A percentile compares a stretch with the other conserved stretches of the same genome.
phyloP scores from a whole-genome alignment of 805 yeast species.

The Metschnikowia shivogae region DNA sequence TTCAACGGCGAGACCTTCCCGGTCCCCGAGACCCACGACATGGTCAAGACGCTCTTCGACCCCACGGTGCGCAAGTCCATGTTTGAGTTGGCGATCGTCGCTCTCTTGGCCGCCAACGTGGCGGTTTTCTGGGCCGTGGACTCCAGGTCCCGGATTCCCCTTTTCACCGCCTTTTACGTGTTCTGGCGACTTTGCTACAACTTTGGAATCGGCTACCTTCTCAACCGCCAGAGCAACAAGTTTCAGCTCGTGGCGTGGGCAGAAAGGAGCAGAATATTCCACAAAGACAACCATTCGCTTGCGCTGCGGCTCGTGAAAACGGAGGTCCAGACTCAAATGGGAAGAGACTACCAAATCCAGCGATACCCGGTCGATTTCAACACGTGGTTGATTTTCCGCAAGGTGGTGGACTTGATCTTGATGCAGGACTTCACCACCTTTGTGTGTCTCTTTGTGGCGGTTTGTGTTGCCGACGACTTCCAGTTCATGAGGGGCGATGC shows the following conservation, averaged over 20 bases:
- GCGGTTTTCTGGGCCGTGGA: conserved; percentile 28
- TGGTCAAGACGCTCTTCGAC: conserved; percentile 77
- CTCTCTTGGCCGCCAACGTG: conserved; percentile 29
- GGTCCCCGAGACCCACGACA: conserved; percentile 70
- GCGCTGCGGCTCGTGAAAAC: conserved; percentile 35
- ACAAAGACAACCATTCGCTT: conserved; percentile 24
- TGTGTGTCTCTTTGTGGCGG: conserved; percentile 55
- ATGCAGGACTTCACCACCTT: conserved; percentile 83
- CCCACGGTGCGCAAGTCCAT: conserved; percentile 67
- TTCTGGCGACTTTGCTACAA: conserved; percentile 78
- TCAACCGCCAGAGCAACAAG: conserved; percentile 62
- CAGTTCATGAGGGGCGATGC: conserved; percentile 41
- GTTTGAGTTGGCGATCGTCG: conserved; percentile 58
- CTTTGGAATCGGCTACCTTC: conserved; percentile 70
- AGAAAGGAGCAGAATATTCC: conserved; percentile 41
- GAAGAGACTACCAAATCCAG: conserved; percentile 25
- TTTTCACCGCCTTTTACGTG: conserved; percentile 54
- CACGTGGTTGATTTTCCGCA: conserved; percentile 77
- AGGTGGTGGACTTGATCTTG: conserved; percentile 72
- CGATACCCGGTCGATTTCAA: conserved; percentile 66
- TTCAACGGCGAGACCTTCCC: conserved; percentile 41
- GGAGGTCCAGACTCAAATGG: conserved; percentile 40
- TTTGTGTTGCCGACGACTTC: conserved; percentile 35
- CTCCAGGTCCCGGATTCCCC: conserved; percentile 22
- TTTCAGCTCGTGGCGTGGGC: conserved; percentile 53